Evolutionary conservation across 2,329 filamentous ascomycete genomes (phyloP), one percentile per base, ranked within the genome.

Genomic region (Fusarium verticillioides): DNA sequence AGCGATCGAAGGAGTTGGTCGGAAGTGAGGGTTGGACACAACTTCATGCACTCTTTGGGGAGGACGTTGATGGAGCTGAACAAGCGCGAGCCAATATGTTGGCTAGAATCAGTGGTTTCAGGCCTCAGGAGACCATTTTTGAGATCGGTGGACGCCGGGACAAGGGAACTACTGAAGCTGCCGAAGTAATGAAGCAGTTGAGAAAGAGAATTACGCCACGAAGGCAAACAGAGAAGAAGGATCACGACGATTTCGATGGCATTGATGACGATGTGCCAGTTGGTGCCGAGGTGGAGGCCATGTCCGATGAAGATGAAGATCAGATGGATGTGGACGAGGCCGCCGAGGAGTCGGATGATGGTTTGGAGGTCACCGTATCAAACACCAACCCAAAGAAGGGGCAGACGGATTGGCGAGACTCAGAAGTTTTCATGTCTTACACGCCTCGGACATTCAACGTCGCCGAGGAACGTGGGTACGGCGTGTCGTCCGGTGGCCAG

Each of bases 341-440:
- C 19, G 82, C 88, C 69, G 88, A 87, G 4, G 85, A 90, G 72
- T 88, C 87, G 2, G 85, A 90, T 62, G 92, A 92, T 37, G 91
- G 92, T 18, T 47, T 94, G 37, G 92, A 93, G 80, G 88, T 93
- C 23, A 93, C 91, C 7, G 89, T 96, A 74, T 90, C 91, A 19
- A 90, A 91, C 78, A 84, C 83, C 52, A 83, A 86, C 74, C 80
- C 84, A 77, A 84, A 84, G 79, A 89, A 85, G 82, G 89, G 85
- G 78, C 89, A 79, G 78, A 90, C 85, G 18, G 88, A 91, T 50
- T 97, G 91, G 88, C 91, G 94, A 79, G 95, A 98, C 80, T 89
- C 91, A 0, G 95, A 98, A 49, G 90, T 96, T 76, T 99, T 97
- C 90, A 98, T 99, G 95, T 93, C 94, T 15, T 99, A 99, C 86